phyloP scores from a whole-genome alignment of 805 yeast species.

The Debaryomyces prosopidis region DNA sequence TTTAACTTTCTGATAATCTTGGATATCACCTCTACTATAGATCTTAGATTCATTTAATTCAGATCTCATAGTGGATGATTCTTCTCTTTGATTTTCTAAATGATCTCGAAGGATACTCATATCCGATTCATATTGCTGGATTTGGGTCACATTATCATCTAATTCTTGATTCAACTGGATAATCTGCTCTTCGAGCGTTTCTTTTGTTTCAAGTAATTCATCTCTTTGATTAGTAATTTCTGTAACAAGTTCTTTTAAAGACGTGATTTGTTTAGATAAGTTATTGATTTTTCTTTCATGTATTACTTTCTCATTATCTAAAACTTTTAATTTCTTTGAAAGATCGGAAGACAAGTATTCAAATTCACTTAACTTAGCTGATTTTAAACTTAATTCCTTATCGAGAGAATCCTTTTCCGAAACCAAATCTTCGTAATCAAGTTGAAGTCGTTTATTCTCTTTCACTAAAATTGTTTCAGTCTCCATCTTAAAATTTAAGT shows the following conservation, averaged over 20 bases:
- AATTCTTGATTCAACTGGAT: conserved; percentile 22
- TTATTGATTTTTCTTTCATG: conserved; percentile 37
- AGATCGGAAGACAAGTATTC: conserved; percentile 29
- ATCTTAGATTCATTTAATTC: conserved; percentile 35
- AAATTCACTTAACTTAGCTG: conserved; percentile 42
- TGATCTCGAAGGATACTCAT: conserved; percentile 34
- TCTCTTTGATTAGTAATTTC: conserved; percentile 66
- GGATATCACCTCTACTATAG: conserved; percentile 26
- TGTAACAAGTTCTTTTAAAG: conserved; percentile 58
- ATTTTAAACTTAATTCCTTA: conserved; percentile 33
- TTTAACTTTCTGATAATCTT: conserved; percentile 38
- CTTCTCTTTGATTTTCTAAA: conserved; percentile 31
- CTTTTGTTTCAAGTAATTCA: conserved; percentile 45
- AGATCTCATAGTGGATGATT: conserved; percentile 30
- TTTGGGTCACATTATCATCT: conserved; percentile 23
- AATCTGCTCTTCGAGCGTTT: conserved; percentile 30
- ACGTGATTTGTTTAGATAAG: conserved; percentile 50
- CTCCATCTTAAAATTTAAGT: conserved; percentile 55
- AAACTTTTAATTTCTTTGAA: conserved; percentile 25
- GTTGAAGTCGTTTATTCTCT: conserved; percentile 58
- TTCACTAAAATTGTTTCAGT: conserved; percentile 67
- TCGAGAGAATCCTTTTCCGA: conserved; percentile 26
- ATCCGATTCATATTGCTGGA: conserved; percentile 28
- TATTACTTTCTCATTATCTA: conserved; percentile 34
- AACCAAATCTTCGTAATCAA: conserved; percentile 53